A percentile compares a stretch with the other conserved stretches of the same genome.
Evolutionary conservation across 2,329 filamentous ascomycete genomes (phyloP).

Genomic region (Aureobasidium namibiae): DNA sequence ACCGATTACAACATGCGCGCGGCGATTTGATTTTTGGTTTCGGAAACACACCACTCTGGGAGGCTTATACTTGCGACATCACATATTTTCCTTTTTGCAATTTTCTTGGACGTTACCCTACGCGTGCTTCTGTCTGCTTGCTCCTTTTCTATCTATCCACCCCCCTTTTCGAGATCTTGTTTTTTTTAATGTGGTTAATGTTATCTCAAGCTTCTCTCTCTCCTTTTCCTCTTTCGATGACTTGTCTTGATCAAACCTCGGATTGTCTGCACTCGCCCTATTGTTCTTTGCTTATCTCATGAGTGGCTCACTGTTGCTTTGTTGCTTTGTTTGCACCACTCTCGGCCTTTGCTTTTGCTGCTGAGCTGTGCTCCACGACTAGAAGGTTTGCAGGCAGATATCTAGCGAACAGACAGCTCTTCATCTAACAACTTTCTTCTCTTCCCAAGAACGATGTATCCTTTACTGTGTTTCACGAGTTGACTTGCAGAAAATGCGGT

Average conservation of each 20-base stretch:
- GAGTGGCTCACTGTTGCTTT: neutral
- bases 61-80: conserved; percentile 9
- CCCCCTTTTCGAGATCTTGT: neutral
- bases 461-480: too few species aligned
- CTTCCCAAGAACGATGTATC: neutral
- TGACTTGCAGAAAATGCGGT: too few species aligned
- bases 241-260: neutral
- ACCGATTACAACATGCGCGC: conserved; percentile 7
- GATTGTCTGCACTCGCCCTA: neutral
- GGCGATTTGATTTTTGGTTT: neutral
- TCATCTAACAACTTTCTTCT: neutral
- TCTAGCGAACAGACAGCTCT: neutral
- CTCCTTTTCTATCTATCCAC: neutral
- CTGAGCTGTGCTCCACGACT: neutral
- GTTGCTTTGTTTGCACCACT: neutral
- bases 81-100: conserved; percentile 1
- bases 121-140: neutral
- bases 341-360: neutral
- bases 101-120: neutral
- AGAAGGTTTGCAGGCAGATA: conserved; percentile 1
- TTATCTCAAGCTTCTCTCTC: neutral
- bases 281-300: neutral
- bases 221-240: neutral
- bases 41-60: conserved; percentile 1
- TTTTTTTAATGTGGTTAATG: conserved; percentile 5